Conservation (phyloP, 495 filamentous ascomycete genomes). For the Lophiotrema nucula region DNA sequence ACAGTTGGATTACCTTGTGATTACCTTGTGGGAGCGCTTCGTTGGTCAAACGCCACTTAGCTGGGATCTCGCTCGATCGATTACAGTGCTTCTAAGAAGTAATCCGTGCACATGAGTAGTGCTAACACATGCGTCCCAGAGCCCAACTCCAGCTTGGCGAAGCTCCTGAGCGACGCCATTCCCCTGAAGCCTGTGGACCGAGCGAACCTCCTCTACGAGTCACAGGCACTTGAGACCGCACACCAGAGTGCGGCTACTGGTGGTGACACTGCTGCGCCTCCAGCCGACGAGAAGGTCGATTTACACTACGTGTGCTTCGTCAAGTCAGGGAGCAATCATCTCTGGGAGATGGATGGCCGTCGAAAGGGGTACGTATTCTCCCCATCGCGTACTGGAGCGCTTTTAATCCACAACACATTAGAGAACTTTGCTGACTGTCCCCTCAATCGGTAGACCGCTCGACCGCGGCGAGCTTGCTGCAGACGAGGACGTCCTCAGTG, state of each 20-base stretch:
- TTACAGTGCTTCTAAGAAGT: too few species aligned
- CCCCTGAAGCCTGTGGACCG: constrained; percentile 45
- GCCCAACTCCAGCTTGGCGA: constrained; percentile 32
- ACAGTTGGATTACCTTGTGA: too few species aligned
- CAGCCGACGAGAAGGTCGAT: constrained; percentile 41
- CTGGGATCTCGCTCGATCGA: too few species aligned
- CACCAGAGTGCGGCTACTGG: constrained; percentile 39
- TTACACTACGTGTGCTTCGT: constrained; percentile 49
- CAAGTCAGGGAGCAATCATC: constrained; percentile 41
- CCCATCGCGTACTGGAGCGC: too few species aligned
- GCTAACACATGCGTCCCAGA: constrained; percentile 20
- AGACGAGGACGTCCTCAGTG: constrained; percentile 69
- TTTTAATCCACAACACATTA: too few species aligned
- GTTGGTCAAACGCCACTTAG: too few species aligned
- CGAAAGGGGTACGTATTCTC: too few species aligned
- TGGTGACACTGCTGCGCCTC: constrained; percentile 43
- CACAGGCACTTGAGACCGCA: constrained; percentile 43
- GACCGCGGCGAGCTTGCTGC: constrained; percentile 61
- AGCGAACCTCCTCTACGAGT: constrained; percentile 43
- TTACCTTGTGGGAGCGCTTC: too few species aligned
- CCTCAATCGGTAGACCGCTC: too few species aligned
- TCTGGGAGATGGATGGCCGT: constrained; percentile 46
- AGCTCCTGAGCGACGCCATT: constrained; percentile 41
- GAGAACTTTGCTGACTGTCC: too few species aligned
- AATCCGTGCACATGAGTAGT: too few species aligned